Percentiles rank a stretch among this genome's conserved stretches.
phyloP scores from a whole-genome alignment of 1,284 basidiomycete species.

The Ustilago bromivora region DNA sequence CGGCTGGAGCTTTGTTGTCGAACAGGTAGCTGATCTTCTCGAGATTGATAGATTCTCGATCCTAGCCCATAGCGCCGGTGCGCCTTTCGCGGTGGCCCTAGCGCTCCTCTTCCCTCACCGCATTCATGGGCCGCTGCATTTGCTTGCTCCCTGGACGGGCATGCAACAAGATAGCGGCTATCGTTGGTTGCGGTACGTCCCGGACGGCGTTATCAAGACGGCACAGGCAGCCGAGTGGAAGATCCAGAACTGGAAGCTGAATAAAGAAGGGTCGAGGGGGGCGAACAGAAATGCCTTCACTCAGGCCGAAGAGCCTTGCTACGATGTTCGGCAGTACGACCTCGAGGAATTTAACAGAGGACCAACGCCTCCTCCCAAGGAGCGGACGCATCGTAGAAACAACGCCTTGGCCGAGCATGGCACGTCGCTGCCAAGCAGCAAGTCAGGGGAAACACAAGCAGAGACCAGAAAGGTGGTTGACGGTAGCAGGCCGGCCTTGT shows the following conservation, averaged over 20 bases:
- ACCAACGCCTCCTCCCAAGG: slow-evolving; percentile 8
- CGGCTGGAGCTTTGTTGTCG: slow-evolving; percentile 90
- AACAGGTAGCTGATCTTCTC: slow-evolving; percentile 86
- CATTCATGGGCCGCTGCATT: slow-evolving; percentile 84
- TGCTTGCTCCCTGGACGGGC: slow-evolving; percentile 96
- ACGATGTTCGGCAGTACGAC: not conserved
- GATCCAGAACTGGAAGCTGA: slow-evolving; percentile 93
- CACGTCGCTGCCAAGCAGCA: not conserved
- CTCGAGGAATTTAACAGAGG: not conserved
- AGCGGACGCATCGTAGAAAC: not conserved
- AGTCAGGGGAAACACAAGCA: not conserved
- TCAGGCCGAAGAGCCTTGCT: slow-evolving; percentile 5
- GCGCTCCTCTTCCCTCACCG: slow-evolving; percentile 80
- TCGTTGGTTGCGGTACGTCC: slow-evolving; percentile 96
- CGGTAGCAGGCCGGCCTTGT: slow-evolving; percentile 5
- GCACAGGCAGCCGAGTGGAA: slow-evolving; percentile 98
- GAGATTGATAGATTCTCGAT: slow-evolving; percentile 84
- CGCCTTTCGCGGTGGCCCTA: slow-evolving; percentile 91
- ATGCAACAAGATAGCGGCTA: slow-evolving; percentile 85
- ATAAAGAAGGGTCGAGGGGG: slow-evolving; percentile 73
- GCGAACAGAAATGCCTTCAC: slow-evolving; percentile 3
- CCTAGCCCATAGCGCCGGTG: slow-evolving; percentile 96
- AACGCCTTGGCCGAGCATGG: not conserved
- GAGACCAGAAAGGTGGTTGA: slow-evolving; percentile 9
- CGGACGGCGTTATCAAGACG: slow-evolving; percentile 89